phyloP scores from a whole-genome alignment of 1,139 yeast genomes.

The Debaryomyces robertsiae region DNA sequence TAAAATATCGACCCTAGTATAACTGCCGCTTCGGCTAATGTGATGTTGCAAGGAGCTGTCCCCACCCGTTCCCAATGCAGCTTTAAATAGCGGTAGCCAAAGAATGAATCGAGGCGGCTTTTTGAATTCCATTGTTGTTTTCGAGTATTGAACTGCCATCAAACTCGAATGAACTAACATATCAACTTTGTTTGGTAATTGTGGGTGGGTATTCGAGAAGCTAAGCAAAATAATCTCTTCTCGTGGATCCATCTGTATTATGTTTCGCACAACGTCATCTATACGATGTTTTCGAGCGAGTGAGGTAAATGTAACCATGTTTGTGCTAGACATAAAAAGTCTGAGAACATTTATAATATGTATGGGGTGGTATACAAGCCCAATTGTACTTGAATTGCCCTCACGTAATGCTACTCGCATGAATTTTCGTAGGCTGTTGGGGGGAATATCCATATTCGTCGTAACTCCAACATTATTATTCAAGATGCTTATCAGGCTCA shows the following conservation, averaged over 20 bases:
- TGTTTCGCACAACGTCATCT: background rate
- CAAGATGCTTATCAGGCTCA: conserved; percentile 6
- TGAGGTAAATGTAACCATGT: conserved; percentile 13
- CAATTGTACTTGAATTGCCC: conserved; percentile 10
- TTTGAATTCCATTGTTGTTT: conserved; percentile 1
- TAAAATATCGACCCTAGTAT: conserved; percentile 7
- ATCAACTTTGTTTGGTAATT: conserved; percentile 1
- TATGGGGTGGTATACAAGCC: conserved; percentile 20
- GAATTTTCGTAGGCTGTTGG: conserved; percentile 5
- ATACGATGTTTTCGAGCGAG: conserved; percentile 1
- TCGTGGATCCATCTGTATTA: background rate
- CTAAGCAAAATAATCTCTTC: conserved; percentile 7
- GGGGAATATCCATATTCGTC: conserved; percentile 13
- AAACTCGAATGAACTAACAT: conserved; percentile 17
- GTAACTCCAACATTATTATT: background rate
- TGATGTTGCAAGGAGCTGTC: conserved; percentile 3
- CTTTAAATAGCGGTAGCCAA: conserved; percentile 26
- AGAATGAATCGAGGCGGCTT: conserved; percentile 15
- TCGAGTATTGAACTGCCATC: conserved; percentile 6
- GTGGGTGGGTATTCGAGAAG: background rate
- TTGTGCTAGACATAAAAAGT: conserved; percentile 11
- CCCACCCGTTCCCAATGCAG: conserved; percentile 9
- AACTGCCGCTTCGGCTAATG: background rate
- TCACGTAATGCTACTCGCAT: conserved; percentile 5
- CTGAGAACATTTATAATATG: conserved; percentile 15